These are phyloP conservation scores for Emericellopsis cladophorae DNA, from an alignment of 2,329 filamentous ascomycete genomes.

Conservation along the genomic window DNA sequence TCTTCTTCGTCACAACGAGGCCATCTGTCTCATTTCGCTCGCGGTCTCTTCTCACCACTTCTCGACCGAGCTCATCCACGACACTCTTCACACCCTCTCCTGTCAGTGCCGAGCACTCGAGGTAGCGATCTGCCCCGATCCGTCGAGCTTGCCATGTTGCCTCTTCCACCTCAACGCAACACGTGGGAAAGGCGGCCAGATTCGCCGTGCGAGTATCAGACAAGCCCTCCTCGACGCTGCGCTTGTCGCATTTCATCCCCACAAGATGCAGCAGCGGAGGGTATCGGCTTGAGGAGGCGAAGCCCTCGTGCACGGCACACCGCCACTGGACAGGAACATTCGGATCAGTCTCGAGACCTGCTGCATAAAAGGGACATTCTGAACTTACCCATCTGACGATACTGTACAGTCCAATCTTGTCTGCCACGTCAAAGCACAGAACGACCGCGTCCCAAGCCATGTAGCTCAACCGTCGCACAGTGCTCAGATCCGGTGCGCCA, in stretches of 20 bases:
- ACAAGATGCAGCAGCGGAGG: slow-evolving; percentile 17
- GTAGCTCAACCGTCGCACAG: slow-evolving; percentile 18
- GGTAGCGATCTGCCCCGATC: slow-evolving; percentile 15
- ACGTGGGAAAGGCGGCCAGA: slow-evolving; percentile 10
- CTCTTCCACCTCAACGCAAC: slow-evolving; percentile 17
- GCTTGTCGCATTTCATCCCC: slow-evolving; percentile 19
- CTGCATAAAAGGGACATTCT: neutral
- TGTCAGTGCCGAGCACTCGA: slow-evolving; percentile 22
- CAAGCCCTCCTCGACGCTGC: slow-evolving; percentile 6
- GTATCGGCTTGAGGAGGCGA: slow-evolving; percentile 7
- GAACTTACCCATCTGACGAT: slow-evolving; percentile 21
- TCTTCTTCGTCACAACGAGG: slow-evolving; percentile 5
- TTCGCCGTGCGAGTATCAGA: slow-evolving; percentile 2
- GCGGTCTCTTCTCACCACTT: slow-evolving; percentile 10
- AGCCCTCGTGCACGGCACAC: slow-evolving; percentile 13
- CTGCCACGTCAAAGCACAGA: slow-evolving; percentile 24
- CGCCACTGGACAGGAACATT: slow-evolving; percentile 12
- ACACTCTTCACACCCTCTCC: slow-evolving; percentile 19
- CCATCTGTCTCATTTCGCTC: slow-evolving; percentile 2
- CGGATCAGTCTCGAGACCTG: neutral
- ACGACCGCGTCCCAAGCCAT: slow-evolving; percentile 23
- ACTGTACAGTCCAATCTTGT: slow-evolving; percentile 17
- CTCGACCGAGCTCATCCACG: slow-evolving; percentile 12
- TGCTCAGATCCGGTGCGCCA: slow-evolving; percentile 21
- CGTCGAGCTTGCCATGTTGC: slow-evolving; percentile 18